Evolutionary conservation across 768 basidiomycete genomes (phyloP), one percentile per base, ranked within the genome.

Genomic region (Amanita fuliginea): DNA sequence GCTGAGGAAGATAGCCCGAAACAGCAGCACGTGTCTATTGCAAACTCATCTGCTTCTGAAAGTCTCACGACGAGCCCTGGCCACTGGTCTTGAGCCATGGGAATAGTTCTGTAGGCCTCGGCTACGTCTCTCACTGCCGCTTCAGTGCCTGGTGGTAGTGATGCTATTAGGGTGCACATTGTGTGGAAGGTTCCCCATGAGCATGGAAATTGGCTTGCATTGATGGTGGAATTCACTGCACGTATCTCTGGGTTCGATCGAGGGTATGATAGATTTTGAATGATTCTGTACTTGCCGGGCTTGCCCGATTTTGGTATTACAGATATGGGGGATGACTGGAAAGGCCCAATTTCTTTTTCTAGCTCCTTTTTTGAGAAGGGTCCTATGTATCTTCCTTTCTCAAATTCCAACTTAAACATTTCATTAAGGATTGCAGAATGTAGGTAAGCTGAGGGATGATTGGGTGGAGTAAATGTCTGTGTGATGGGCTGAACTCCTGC

Each of bases 221-320:
- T 26, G 0, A 66, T 55, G 1, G 16, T 7, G 0, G 47, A 54
- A 14, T 66, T 65, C 8, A 66, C 55, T 0, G 62, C 63, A n/a
- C n/a, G n/a, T n/a, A n/a, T n/a, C n/a, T n/a, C n/a, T 21, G 45
- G n/a, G 16, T 22, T 0, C 26, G 32, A 10, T 48, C 54, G 3
- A 0, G 55, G 56, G 26, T 54, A 60, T 0, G 59, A 65, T 21
- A 63, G 53, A 21, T 67, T 62, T 14, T 67, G 66, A 2, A 67
- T 53, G 2, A 61, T 45, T 0, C 56, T 45, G 6, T 49, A 60
- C n/a, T 56, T 58, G 0, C 56, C 56, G 0, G 59, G 57, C 3
- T 54, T 57, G 2, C 57, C 52, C 0, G 57, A 46, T 21, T 68
- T 67, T 0, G 61, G 61, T 6, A 61, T 54, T 6, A 66, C 26